Evolutionary conservation across 202 grass and related monocot species (phyloP), one percentile per base, ranked within the genome.

Genomic region (Carex arenaria): DNA sequence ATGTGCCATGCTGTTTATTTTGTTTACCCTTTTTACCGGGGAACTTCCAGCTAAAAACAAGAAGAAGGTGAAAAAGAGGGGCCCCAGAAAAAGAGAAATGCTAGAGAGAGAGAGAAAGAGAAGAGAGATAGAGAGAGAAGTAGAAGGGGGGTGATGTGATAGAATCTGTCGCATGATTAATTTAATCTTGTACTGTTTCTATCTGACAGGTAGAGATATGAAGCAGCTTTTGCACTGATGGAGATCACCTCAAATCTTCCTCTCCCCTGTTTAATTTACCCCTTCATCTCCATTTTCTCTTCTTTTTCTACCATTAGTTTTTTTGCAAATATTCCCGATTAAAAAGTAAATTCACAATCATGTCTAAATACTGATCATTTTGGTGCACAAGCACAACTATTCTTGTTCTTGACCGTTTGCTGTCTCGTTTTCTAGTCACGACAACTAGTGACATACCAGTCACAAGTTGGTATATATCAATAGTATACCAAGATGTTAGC

Each of bases 121-220:
- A 34, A 34, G 32, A 7, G 28, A 70, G 36, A 69, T 8, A 32
- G 13, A n/a, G 78, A 82, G 62, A 82, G 8, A 3, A 4, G 18
- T 82, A 49, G 79, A 45, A 64, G 66, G 43, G 43, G 0, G 45
- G 47, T 54, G 72, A 78, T 78, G 73, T 78, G 73, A 78, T 78
- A 53, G 73, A 59, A 78, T 78, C 73, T 78, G 73, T 78, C 73
- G 26, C 73, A 78, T 78, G 73, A 78, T 78, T 78, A 78, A 78
- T 78, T 78, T 59, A 78, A 78, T 78, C 73, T 78, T 71, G 72
- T 30, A 85, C 84, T 63, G 78, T 26, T 22, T 51, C 62, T 7
- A 22, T 81, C 74, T 87, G 85, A 80, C 79, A 82, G 86, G 84
- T 72, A 70, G 72, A 57, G 61, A 67, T 83, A 71, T 85, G 82